Evolutionary conservation across 1,284 basidiomycete genomes (phyloP).

Genomic region (Mycena citricolor): DNA sequence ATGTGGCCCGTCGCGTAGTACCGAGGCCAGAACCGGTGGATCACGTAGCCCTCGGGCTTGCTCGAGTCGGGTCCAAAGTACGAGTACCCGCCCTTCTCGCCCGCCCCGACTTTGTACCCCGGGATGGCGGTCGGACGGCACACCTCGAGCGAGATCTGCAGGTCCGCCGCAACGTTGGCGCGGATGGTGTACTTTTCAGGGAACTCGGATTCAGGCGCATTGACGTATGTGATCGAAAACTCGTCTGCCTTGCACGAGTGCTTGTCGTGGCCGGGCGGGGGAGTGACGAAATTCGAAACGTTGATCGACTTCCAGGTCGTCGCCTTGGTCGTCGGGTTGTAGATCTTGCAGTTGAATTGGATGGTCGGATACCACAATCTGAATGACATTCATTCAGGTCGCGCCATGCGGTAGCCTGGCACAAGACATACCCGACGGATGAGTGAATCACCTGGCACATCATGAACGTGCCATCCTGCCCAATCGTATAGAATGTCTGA

Average conservation of each 20-base stretch:
- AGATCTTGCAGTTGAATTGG: constrained; percentile 93
- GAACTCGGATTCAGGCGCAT: constrained; percentile 60
- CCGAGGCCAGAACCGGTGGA: constrained; percentile 92
- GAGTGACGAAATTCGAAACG: constrained; percentile 79
- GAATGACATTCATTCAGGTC: constrained; percentile 18
- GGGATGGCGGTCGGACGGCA: constrained; percentile 68
- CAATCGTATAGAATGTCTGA: constrained; percentile 84
- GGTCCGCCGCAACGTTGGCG: constrained; percentile 77
- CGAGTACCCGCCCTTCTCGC: constrained; percentile 85
- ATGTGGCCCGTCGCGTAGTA: constrained; percentile 69
- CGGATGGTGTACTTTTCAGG: constrained; percentile 80
- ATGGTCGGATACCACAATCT: constrained; percentile 93
- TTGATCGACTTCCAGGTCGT: constrained; percentile 89
- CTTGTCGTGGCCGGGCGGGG: constrained; percentile 77
- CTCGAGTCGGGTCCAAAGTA: constrained; percentile 81
- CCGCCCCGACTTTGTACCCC: constrained; percentile 92
- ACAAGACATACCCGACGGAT: constrained; percentile 77
- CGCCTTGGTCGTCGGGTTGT: constrained; percentile 79
- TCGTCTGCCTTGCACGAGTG: constrained; percentile 89
- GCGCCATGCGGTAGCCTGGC: constrained; percentile 12
- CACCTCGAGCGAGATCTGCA: constrained; percentile 81
- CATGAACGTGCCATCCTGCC: constrained; percentile 80
- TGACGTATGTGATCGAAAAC: constrained; percentile 79
- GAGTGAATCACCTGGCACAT: constrained; percentile 97
- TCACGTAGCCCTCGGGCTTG: constrained; percentile 84